These are phyloP conservation scores for Atalantia buxifolia DNA, from an alignment of 345 rosid species.

Conservation along the genomic window DNA sequence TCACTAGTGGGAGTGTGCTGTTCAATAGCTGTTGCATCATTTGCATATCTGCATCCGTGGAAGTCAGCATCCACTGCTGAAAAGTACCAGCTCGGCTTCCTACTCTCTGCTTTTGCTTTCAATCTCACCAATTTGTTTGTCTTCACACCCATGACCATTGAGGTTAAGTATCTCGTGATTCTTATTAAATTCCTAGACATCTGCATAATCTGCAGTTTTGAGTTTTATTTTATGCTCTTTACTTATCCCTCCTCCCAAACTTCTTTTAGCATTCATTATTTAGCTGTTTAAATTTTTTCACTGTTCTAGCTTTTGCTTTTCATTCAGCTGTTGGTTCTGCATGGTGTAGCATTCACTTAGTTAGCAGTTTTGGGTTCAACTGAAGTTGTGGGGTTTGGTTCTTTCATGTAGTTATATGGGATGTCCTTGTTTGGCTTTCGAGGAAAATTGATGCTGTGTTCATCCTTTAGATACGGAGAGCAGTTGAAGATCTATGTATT, in stretches of 20 bases:
- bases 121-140: conserved; percentile 82
- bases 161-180: conserved; percentile 36
- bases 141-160: conserved; percentile 91
- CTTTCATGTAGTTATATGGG: background rate
- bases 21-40: conserved; percentile 61
- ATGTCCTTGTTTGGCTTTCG: background rate
- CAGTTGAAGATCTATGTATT: background rate
- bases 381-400: background rate
- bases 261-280: background rate
- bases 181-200: background rate
- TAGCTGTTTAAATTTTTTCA: background rate
- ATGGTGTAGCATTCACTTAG: background rate
- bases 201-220: background rate
- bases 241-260: background rate
- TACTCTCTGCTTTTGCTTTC: conserved; percentile 76
- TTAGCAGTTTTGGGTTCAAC: background rate
- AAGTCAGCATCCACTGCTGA: conserved; percentile 63
- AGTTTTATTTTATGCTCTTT: background rate
- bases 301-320: background rate
- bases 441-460: background rate
- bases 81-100: conserved; percentile 91
- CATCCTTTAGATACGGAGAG: background rate
- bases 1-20: conserved; percentile 72
- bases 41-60: conserved; percentile 93
- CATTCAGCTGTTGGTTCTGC: background rate